A percentile compares a stretch with the other conserved stretches of the same genome.
Conservation (phyloP, 192 early-diverging fungal genomes). For the Entomortierella lignicola region DNA sequence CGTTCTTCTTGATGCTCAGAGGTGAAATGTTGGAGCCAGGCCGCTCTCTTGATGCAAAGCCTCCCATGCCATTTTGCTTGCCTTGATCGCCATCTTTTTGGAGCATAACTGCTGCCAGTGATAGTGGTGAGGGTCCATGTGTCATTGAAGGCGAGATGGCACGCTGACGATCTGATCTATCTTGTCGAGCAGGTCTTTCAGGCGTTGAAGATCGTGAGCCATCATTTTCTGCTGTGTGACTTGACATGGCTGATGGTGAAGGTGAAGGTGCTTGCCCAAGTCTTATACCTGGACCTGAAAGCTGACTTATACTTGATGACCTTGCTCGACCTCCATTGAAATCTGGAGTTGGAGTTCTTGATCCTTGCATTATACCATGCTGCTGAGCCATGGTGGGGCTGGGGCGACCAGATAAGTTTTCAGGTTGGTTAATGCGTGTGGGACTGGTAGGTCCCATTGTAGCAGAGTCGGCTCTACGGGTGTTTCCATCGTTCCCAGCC, state of each 20-base stretch:
- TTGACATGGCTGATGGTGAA: neutral
- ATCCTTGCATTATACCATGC: slow-evolving; percentile 1
- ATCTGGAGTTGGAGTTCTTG: slow-evolving; percentile 37
- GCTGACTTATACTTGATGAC: slow-evolving; percentile 35
- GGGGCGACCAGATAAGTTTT: slow-evolving; percentile 9
- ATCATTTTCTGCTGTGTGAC: neutral
- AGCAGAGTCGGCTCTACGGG: slow-evolving; percentile 34
- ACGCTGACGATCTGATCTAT: slow-evolving; percentile 29
- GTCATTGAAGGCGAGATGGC: slow-evolving; percentile 46
- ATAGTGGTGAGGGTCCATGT: slow-evolving; percentile 36
- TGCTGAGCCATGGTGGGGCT: slow-evolving; percentile 13
- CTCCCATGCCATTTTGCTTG: neutral
- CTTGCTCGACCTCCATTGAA: slow-evolving; percentile 29
- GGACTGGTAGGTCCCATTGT: slow-evolving; percentile 27
- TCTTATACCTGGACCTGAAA: slow-evolving; percentile 8
- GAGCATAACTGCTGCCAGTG: slow-evolving; percentile 17
- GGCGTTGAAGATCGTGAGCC: slow-evolving; percentile 29
- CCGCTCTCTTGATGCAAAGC: neutral
- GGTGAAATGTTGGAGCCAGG: slow-evolving; percentile 24
- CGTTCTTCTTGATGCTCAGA: slow-evolving; percentile 54
- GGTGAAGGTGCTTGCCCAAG: slow-evolving; percentile 35
- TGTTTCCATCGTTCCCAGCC: slow-evolving; percentile 7
- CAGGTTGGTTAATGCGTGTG: neutral
- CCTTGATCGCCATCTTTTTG: slow-evolving; percentile 7
- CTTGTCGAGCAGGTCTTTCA: slow-evolving; percentile 38